phyloP scores from a whole-genome alignment of 164 flowering plant genomes.

The Cinnamomum chago region DNA sequence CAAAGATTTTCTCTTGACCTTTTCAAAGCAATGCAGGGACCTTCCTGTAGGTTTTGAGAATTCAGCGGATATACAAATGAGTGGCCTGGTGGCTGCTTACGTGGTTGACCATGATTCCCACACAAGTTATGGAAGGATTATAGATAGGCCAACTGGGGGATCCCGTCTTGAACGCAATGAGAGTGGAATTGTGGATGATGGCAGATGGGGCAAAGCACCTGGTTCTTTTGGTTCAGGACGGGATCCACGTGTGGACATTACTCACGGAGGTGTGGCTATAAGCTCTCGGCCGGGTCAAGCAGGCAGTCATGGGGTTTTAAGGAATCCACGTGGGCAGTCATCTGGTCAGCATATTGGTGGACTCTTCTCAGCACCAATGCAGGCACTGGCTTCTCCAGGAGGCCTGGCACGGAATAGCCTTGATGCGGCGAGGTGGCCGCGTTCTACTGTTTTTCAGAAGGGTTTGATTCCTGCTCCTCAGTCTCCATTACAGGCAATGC shows the following conservation, averaged over 20 bases:
- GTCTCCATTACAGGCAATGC: conserved; percentile 56
- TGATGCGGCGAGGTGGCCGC: conserved; percentile 63
- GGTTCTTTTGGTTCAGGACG: conserved; percentile 42
- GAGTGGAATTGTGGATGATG: conserved; percentile 55
- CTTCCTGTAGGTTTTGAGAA: conserved; percentile 60
- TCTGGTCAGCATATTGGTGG: conserved; percentile 49
- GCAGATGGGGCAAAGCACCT: conserved; percentile 65
- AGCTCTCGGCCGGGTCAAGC: conserved; percentile 69
- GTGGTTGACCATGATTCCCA: conserved; percentile 45
- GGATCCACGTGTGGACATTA: conserved; percentile 20
- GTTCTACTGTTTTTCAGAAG: conserved; percentile 39
- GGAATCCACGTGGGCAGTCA: conserved; percentile 56
- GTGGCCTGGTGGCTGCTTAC: conserved; percentile 23
- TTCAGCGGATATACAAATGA: conserved; percentile 39
- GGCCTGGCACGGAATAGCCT: conserved; percentile 49
- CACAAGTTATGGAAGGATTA: conserved; percentile 54
- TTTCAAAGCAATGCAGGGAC: conserved; percentile 44
- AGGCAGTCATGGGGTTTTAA: conserved; percentile 63
- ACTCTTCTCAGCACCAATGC: conserved; percentile 68
- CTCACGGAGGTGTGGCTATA: conserved; percentile 28
- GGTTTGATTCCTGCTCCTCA: conserved; percentile 77
- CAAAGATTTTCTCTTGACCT: conserved; percentile 78
- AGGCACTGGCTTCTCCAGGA: conserved; percentile 45
- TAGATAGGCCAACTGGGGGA: conserved; percentile 45
- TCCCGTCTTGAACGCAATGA: conserved; percentile 65